phyloP scores from a whole-genome alignment of 768 basidiomycete species.

The Grammothele lineata region DNA sequence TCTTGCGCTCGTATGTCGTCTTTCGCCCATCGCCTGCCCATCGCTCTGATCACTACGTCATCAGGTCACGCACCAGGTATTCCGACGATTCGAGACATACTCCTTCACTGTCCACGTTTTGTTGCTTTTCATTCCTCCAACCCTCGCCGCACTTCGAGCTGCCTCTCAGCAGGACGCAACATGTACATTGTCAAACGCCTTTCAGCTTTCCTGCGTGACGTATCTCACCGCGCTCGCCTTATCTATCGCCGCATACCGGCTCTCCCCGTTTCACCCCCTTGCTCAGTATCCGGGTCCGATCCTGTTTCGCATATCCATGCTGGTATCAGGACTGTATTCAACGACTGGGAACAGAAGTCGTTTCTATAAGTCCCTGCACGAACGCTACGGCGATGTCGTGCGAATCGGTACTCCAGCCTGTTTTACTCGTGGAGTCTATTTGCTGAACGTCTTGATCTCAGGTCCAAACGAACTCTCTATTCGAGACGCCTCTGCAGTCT shows the following conservation, averaged over 20 bases:
- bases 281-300: slow-evolving; percentile 21
- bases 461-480: slow-evolving; percentile 48
- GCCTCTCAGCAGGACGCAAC: not conserved
- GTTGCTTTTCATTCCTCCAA: not conserved
- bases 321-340: slow-evolving; percentile 3
- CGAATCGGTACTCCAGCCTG: not conserved
- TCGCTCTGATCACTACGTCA: too few species aligned
- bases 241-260: slow-evolving; percentile 18
- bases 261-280: slow-evolving; percentile 23
- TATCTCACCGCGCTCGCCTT: slow-evolving; percentile 6
- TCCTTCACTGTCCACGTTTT: not conserved
- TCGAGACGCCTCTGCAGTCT: slow-evolving; percentile 28
- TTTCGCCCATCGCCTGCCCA: too few species aligned
- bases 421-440: too few species aligned
- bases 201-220: not conserved
- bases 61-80: not conserved
- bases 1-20: too few species aligned
- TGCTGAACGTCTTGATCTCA: slow-evolving; percentile 17
- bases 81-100: not conserved
- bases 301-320: slow-evolving; percentile 11
- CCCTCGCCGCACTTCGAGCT: not conserved
- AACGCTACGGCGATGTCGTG: not conserved
- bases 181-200: not conserved
- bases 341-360: slow-evolving; percentile 10
- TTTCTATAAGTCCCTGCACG: not conserved